phyloP scores from a whole-genome alignment of 176 grass and related monocot genomes.

The Triticum urartu region DNA sequence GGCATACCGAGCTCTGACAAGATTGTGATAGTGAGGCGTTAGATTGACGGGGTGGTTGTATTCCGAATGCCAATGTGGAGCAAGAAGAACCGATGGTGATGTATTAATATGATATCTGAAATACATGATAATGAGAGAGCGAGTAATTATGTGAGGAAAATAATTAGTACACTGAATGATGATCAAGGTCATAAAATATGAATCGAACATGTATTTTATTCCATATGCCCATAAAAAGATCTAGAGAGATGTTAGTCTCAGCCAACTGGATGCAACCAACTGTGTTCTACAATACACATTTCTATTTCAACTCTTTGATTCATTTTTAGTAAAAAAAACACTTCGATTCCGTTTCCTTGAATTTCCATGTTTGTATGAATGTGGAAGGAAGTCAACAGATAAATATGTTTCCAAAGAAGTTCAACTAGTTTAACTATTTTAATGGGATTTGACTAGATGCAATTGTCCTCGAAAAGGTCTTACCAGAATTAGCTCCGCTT shows the following conservation, averaged over 20 bases:
- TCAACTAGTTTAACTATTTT: too few species aligned
- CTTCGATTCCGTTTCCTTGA: conserved; percentile 17
- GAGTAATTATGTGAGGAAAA: neutral
- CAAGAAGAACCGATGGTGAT: too few species aligned
- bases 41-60: neutral
- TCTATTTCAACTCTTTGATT: neutral
- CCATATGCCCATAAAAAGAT: too few species aligned
- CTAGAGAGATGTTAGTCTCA: too few species aligned
- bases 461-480: neutral
- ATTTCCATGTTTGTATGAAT: neutral
- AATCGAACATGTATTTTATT: neutral
- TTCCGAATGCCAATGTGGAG: neutral
- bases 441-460: neutral
- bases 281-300: too few species aligned
- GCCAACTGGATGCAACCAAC: too few species aligned
- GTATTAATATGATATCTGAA: neutral
- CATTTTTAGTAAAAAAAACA: too few species aligned
- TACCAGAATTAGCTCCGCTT: neutral
- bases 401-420: neutral
- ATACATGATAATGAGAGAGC: neutral
- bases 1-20: neutral
- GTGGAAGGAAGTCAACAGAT: neutral
- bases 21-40: neutral
- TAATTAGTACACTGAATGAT: neutral
- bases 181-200: neutral